Evolutionary conservation across 805 yeast genomes (phyloP).

Genomic region (Nematodospora valgi): DNA sequence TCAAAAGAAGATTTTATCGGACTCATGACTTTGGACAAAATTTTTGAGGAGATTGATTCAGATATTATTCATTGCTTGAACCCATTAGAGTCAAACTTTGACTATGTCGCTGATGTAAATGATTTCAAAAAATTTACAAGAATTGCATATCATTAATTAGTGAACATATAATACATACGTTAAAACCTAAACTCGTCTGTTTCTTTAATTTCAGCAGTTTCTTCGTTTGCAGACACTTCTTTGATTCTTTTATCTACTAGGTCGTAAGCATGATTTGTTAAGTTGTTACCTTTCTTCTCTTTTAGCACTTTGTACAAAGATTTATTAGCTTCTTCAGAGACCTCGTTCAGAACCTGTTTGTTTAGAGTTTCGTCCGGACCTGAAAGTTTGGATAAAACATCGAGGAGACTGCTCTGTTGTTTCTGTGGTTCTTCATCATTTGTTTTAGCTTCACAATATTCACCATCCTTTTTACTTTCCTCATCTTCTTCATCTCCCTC

Average conservation of each 20-base stretch:
- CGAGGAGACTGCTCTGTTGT: too few species aligned
- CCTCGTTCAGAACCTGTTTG: background rate
- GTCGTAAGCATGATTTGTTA: conserved; percentile 14
- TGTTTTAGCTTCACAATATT: too few species aligned
- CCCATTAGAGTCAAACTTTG: conserved; percentile 2
- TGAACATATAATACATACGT: conserved; percentile 3
- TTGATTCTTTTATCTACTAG: conserved; percentile 1
- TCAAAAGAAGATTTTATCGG: background rate
- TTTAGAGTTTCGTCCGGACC: conserved; percentile 6
- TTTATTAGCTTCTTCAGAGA: conserved; percentile 9
- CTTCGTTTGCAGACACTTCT: conserved; percentile 4
- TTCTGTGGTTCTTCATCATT: too few species aligned
- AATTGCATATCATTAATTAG: too few species aligned
- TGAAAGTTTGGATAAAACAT: too few species aligned
- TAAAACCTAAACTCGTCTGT: conserved; percentile 12
- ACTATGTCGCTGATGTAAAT: background rate
- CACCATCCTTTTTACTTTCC: conserved; percentile 42
- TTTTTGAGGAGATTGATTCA: conserved; percentile 28
- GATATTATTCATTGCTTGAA: conserved; percentile 24
- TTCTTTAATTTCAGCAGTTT: background rate
- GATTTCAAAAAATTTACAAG: too few species aligned
- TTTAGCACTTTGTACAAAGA: conserved; percentile 20
- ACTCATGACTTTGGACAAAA: conserved; percentile 15
- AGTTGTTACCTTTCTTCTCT: conserved; percentile 10
- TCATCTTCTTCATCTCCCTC: conserved; percentile 44